Evolutionary conservation across 768 basidiomycete genomes (phyloP).

Genomic region (Rhizopogon roseolus): DNA sequence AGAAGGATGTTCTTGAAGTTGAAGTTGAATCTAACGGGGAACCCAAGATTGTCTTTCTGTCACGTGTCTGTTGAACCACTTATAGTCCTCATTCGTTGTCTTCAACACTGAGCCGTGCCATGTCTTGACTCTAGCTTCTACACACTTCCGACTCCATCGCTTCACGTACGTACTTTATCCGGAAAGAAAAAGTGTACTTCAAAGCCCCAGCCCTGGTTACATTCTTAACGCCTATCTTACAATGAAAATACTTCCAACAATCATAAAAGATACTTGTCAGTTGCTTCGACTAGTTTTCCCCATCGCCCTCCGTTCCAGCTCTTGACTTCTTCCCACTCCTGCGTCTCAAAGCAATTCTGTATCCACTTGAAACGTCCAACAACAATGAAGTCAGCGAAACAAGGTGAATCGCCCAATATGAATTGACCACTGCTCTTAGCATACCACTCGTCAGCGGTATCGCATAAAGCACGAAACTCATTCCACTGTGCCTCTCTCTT

Average conservation of each 20-base stretch:
- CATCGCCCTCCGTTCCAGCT: constrained; percentile 10
- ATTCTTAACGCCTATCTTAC: too few relatives aligned
- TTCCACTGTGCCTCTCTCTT: constrained; percentile 30
- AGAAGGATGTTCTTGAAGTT: too few relatives aligned
- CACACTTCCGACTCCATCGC: too few relatives aligned
- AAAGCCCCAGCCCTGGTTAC: too few relatives aligned
- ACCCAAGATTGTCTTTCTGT: too few relatives aligned
- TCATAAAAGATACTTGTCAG: constrained; percentile 10
- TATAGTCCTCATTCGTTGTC: too few relatives aligned
- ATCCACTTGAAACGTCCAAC: constrained; percentile 14
- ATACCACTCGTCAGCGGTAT: constrained; percentile 12
- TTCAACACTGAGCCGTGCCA: too few relatives aligned
- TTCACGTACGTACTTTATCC: too few relatives aligned
- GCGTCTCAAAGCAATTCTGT: constrained; percentile 5
- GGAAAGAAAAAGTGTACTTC: too few relatives aligned
- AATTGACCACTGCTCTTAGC: neutral
- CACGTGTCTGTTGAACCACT: too few relatives aligned
- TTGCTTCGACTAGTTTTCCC: constrained; percentile 9
- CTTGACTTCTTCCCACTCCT: constrained; percentile 7
- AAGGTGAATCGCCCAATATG: constrained; percentile 13
- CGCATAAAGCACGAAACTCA: constrained; percentile 28
- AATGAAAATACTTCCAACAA: constrained; percentile 2
- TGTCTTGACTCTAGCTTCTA: too few relatives aligned
- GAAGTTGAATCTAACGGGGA: too few relatives aligned
- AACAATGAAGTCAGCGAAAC: constrained; percentile 15